A percentile compares a stretch with the other conserved stretches of the same genome.
Evolutionary conservation across 495 filamentous ascomycete genomes (phyloP).

Genomic region (Penicillium paxilli): DNA sequence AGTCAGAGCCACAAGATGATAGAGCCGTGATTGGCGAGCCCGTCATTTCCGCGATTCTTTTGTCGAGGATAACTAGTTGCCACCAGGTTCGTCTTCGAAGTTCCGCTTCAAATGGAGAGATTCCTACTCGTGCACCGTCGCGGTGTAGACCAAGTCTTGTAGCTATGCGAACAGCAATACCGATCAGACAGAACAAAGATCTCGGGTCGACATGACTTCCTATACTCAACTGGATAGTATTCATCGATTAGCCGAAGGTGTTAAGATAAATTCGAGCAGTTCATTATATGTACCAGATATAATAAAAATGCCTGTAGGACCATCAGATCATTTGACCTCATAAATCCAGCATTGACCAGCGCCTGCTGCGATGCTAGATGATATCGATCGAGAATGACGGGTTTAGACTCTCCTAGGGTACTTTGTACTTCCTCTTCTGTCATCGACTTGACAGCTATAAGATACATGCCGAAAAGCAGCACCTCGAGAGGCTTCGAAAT

Average conservation of each 20-base stretch:
- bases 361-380: slow-evolving; percentile 70
- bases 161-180: slow-evolving; percentile 67
- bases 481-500: slow-evolving; percentile 56
- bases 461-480: slow-evolving; percentile 74
- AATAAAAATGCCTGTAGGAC: slow-evolving; percentile 69
- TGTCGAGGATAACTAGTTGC: slow-evolving; percentile 66
- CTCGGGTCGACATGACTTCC: slow-evolving; percentile 54
- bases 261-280: background rate
- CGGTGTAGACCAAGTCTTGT: slow-evolving; percentile 53
- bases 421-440: slow-evolving; percentile 26
- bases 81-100: slow-evolving; percentile 71
- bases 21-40: slow-evolving; percentile 61
- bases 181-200: slow-evolving; percentile 57
- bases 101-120: slow-evolving; percentile 69
- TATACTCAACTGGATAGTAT: slow-evolving; percentile 30
- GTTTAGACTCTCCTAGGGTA: slow-evolving; percentile 9
- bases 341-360: slow-evolving; percentile 64
- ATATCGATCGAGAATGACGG: slow-evolving; percentile 54
- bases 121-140: slow-evolving; percentile 59
- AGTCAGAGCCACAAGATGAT: slow-evolving; percentile 35
- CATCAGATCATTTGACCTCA: slow-evolving; percentile 64
- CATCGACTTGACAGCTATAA: slow-evolving; percentile 63
- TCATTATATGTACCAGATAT: slow-evolving; percentile 46
- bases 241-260: background rate
- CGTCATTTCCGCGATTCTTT: slow-evolving; percentile 61